Conservation (phyloP, 2,329 filamentous ascomycete species). For the Fusarium mundagurra region DNA sequence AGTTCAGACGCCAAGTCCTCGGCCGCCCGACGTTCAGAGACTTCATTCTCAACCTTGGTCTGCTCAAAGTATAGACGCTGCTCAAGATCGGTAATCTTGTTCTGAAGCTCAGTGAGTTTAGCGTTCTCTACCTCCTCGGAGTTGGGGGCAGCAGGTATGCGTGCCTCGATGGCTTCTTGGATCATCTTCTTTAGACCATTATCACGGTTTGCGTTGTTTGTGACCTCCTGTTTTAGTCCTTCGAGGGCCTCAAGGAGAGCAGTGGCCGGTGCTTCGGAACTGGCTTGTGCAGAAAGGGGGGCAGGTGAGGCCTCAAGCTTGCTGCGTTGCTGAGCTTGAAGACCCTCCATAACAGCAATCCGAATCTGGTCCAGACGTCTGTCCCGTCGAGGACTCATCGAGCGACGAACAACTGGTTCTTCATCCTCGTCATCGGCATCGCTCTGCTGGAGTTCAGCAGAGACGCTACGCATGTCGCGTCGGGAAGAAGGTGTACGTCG, state of each 20-base stretch:
- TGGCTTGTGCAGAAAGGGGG: slow-evolving; percentile 17
- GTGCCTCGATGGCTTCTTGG: slow-evolving; percentile 69
- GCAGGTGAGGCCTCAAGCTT: slow-evolving; percentile 46
- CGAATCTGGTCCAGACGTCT: slow-evolving; percentile 86
- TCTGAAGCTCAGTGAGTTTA: slow-evolving; percentile 68
- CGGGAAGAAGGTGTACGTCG: slow-evolving; percentile 65
- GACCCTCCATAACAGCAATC: slow-evolving; percentile 75
- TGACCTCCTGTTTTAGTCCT: slow-evolving; percentile 65
- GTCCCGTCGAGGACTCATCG: slow-evolving; percentile 81
- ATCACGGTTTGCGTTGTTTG: slow-evolving; percentile 40
- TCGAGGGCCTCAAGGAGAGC: slow-evolving; percentile 73
- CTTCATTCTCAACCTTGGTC: slow-evolving; percentile 59
- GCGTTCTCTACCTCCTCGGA: slow-evolving; percentile 62
- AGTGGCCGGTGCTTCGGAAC: slow-evolving; percentile 43
- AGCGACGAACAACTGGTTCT: slow-evolving; percentile 70
- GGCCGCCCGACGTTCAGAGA: slow-evolving; percentile 58
- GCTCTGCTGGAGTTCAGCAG: slow-evolving; percentile 78
- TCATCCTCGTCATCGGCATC: slow-evolving; percentile 97
- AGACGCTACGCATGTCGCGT: slow-evolving; percentile 71
- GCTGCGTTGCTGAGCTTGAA: slow-evolving; percentile 65
- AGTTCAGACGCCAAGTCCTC: slow-evolving; percentile 65
- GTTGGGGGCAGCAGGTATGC: slow-evolving; percentile 62
- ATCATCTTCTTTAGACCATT: slow-evolving; percentile 70
- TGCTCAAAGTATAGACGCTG: slow-evolving; percentile 62
- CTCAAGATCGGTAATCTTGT: slow-evolving; percentile 69